Percentiles rank a stretch among this genome's conserved stretches.
These are phyloP conservation scores for Euphrasia arctica DNA, from an alignment of 305 asterid genomes.

Conservation along the genomic window DNA sequence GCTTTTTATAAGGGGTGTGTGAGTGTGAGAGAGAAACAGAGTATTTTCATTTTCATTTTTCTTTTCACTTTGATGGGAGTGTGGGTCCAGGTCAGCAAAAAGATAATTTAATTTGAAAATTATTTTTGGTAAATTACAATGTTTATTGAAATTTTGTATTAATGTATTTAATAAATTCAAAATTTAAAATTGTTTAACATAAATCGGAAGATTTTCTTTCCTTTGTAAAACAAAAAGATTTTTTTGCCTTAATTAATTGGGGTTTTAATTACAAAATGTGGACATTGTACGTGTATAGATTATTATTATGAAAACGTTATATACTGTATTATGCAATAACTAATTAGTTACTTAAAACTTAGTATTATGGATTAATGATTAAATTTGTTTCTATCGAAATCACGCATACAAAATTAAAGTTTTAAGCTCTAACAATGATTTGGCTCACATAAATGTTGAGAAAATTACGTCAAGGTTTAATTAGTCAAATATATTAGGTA, in stretches of 20 bases:
- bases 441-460: too few species aligned
- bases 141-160: not conserved
- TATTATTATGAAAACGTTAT: too few species aligned
- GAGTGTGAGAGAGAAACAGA: constrained; percentile 7
- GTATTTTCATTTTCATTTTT: not conserved
- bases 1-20: constrained; percentile 18
- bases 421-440: too few species aligned
- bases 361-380: too few species aligned
- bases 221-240: not conserved
- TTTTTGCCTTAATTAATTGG: constrained; percentile 12
- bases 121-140: not conserved
- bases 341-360: too few species aligned
- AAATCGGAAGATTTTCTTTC: constrained; percentile 6
- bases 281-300: too few species aligned
- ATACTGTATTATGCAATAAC: too few species aligned
- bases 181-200: not conserved
- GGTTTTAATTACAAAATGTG: constrained; percentile 9
- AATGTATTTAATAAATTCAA: not conserved
- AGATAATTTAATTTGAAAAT: not conserved
- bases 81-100: constrained; percentile 80
- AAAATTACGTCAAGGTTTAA: too few species aligned
- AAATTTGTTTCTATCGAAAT: too few species aligned
- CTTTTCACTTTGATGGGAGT: constrained; percentile 21
- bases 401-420: too few species aligned
- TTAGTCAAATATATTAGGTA: too few species aligned